phyloP scores from a whole-genome alignment of 345 rosid species.

The Odontarrhena argentea region DNA sequence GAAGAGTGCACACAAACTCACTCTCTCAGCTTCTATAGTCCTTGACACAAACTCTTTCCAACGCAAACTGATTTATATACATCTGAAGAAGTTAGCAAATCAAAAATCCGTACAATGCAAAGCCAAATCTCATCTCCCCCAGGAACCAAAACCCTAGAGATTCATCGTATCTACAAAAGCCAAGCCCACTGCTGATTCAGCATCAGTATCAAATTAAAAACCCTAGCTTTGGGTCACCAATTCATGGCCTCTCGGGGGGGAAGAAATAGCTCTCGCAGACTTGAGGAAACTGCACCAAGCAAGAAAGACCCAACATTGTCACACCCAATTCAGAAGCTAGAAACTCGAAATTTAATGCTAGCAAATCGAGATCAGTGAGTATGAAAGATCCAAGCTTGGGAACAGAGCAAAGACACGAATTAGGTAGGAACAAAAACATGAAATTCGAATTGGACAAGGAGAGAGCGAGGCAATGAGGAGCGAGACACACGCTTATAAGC shows the following conservation, averaged over 20 bases:
- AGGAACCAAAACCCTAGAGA: conserved; percentile 71
- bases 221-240: conserved; percentile 62
- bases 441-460: conserved; percentile 35
- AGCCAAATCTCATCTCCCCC: conserved; percentile 59
- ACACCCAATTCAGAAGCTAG: conserved; percentile 43
- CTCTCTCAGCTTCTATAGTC: conserved; percentile 40
- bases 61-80: conserved; percentile 36
- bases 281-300: conserved; percentile 51
- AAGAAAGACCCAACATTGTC: conserved; percentile 41
- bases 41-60: conserved; percentile 38
- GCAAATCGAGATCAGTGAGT: conserved; percentile 56
- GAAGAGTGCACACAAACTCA: conserved; percentile 36
- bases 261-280: conserved; percentile 40
- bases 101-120: conserved; percentile 61
- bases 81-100: conserved; percentile 40
- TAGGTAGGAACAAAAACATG: conserved; percentile 21
- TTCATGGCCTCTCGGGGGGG: conserved; percentile 21
- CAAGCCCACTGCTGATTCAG: conserved; percentile 29
- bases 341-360: conserved; percentile 48
- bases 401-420: conserved; percentile 50
- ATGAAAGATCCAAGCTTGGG: conserved; percentile 45
- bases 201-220: conserved; percentile 41
- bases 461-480: conserved; percentile 45
- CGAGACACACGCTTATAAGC: conserved; percentile 45
- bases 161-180: conserved; percentile 46